Percentiles rank a stretch among this genome's conserved stretches.
Evolutionary conservation across 148 eudicot species (phyloP).

Genomic region (Cornus kousa): DNA sequence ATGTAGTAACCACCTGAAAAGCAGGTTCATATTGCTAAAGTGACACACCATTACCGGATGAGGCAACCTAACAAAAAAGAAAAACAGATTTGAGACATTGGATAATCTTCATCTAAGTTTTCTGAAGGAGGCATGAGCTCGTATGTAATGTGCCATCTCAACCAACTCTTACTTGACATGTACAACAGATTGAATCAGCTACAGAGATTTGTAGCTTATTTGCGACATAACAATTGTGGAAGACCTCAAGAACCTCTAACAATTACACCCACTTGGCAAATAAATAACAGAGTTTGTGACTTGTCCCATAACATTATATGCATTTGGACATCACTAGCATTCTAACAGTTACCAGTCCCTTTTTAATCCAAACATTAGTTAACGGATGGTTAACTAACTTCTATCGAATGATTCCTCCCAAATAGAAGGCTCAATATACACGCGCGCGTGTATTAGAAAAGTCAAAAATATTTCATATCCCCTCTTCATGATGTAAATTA

Average conservation of each 20-base stretch:
- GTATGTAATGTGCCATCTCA: background rate
- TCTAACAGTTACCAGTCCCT: no score
- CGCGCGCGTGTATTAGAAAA: no score
- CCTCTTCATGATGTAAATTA: no score
- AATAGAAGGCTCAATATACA: no score
- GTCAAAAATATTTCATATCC: no score
- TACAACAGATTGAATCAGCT: background rate
- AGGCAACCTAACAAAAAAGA: background rate
- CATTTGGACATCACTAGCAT: no score
- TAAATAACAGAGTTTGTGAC: no score
- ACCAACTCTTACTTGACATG: background rate
- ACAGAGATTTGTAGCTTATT: background rate
- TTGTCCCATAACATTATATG: no score
- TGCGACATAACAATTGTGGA: background rate
- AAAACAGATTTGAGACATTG: background rate
- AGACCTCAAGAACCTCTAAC: background rate
- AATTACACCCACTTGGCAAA: background rate
- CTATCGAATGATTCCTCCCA: no score
- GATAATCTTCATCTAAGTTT: background rate
- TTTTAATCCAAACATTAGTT: no score
- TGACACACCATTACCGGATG: background rate
- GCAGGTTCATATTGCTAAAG: background rate
- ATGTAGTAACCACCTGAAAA: background rate
- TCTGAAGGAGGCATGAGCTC: background rate
- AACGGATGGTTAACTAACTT: no score